A percentile compares a stretch with the other conserved stretches of the same genome.
Conservation (phyloP, 2,329 filamentous ascomycete genomes). For the Arthrobotrys pseudoclavata region DNA sequence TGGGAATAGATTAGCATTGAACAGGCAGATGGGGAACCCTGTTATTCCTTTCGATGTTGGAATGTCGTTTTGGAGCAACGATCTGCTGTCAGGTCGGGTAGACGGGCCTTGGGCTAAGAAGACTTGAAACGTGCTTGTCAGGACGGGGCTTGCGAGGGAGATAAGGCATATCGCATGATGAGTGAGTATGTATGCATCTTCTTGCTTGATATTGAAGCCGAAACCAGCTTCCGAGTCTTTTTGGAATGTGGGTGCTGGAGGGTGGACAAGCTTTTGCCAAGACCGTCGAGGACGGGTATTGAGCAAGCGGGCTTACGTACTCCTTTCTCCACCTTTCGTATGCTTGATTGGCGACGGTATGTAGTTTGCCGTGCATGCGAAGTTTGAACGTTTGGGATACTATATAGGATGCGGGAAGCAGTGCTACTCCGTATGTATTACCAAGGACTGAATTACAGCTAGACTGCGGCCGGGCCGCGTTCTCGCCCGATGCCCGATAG, state of each 20-base stretch:
- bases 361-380: not conserved
- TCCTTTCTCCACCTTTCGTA: conserved; percentile 15
- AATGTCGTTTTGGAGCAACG: not conserved
- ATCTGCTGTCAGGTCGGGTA: conserved; percentile 14
- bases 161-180: not conserved
- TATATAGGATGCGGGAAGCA: not conserved
- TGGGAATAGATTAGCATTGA: not conserved
- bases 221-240: not conserved
- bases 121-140: conserved; percentile 21
- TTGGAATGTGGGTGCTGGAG: not conserved
- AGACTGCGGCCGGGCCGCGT: not conserved
- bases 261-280: conserved; percentile 59
- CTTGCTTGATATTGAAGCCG: not conserved
- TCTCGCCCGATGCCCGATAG: conserved; percentile 7
- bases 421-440: too few relatives aligned
- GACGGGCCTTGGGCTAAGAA: conserved; percentile 2
- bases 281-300: conserved; percentile 29
- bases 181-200: not conserved
- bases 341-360: conserved; percentile 6
- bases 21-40: not conserved
- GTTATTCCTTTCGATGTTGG: not conserved
- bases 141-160: not conserved
- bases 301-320: conserved; percentile 46
- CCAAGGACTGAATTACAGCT: too few relatives aligned
- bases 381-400: not conserved